Base-by-base conservation (phyloP, 805 yeast genomes). In the Yamadazyma sp. region DNA sequence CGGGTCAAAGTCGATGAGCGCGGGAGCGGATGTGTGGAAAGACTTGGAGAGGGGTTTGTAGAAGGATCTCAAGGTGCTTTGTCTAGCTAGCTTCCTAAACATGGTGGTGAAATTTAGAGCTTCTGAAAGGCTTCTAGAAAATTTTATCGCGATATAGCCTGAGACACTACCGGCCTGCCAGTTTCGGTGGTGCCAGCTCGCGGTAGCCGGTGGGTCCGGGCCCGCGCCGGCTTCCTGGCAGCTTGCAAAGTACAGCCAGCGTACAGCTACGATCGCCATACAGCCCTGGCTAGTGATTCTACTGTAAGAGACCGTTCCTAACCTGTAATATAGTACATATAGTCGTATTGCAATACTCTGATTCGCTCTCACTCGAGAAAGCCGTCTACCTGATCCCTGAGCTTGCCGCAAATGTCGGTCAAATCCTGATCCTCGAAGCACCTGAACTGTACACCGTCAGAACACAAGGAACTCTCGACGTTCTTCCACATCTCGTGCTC, bases 1-100 rank as follows among this genome's bases (percentile, higher is more conserved):
- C 0, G 99, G 99, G 56, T 93, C 96, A 33, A 66, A 66, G 41
- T 64, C 60, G 26, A 69, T 56, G 16, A 12, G 5, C 28, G 15
- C 6, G 8, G 5, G 14, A 12, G 29, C 17, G 9, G 35, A 29
- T 5, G 24, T 31, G 26, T 37, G 40, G 28, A 37, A 37, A n/a
- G n/a, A n/a, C 3, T 20, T 24, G n/a, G 24, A n/a, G 4, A 13
- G n/a, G 3, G 33, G 33, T 12, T 16, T 13, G 20, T 19, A 19
- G 24, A 11, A 14, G 28, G 12, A 22, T 21, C 16, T 24, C 22
- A 32, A 32, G 22, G 31, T 27, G 15, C 32, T 36, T 15, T 29
- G 28, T 19, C 40, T 36, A 12, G 35, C 30, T 24, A 36, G 17
- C 24, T 28, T 28, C 29, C 18, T 36, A 18, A 36, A 36, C 40